Evolutionary conservation across 441 rosid species (phyloP).

Genomic region (Arabidopsis lyrata): DNA sequence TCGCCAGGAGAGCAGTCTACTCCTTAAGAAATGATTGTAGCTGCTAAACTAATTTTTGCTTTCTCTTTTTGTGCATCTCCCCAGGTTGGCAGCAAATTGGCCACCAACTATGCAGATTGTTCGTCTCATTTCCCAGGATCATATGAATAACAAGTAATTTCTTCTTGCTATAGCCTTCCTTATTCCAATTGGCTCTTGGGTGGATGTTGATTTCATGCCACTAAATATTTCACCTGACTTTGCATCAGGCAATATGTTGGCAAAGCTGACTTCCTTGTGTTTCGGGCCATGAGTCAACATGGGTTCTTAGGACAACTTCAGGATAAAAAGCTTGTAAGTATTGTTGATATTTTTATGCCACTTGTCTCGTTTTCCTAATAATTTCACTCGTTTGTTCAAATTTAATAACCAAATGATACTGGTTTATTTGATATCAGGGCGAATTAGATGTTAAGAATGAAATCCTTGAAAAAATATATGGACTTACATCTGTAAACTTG

Average conservation of each 20-base stretch:
- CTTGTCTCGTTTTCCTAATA: not conserved
- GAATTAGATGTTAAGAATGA: slow-evolving; percentile 5
- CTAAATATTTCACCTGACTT: slow-evolving; percentile 24
- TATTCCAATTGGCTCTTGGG: not conserved
- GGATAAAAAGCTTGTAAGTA: slow-evolving; percentile 97
- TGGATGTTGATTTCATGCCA: slow-evolving; percentile 24
- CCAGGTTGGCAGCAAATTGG: slow-evolving; percentile 99
- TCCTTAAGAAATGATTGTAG: not conserved
- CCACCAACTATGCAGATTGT: slow-evolving; percentile 97
- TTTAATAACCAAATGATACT: not conserved
- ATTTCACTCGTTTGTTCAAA: slow-evolving; percentile 9
- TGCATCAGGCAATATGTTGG: slow-evolving; percentile 88
- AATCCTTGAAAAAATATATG: slow-evolving; percentile 9
- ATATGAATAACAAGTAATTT: slow-evolving; percentile 94
- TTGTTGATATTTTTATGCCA: slow-evolving; percentile 36
- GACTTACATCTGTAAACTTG: not conserved
- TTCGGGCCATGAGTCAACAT: slow-evolving; percentile 97
- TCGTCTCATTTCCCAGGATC: slow-evolving; percentile 96
- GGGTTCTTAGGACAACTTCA: slow-evolving; percentile 95
- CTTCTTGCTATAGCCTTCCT: slow-evolving; percentile 36
- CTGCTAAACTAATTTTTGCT: slow-evolving; percentile 24
- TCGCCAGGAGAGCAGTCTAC: slow-evolving; percentile 8
- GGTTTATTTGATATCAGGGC: slow-evolving; percentile 15
- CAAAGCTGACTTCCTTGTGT: slow-evolving; percentile 94
- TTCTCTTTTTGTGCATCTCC: slow-evolving; percentile 33